These are phyloP conservation scores for Russula griseocarnosa DNA, from an alignment of 768 basidiomycete species.

Conservation along the genomic window DNA sequence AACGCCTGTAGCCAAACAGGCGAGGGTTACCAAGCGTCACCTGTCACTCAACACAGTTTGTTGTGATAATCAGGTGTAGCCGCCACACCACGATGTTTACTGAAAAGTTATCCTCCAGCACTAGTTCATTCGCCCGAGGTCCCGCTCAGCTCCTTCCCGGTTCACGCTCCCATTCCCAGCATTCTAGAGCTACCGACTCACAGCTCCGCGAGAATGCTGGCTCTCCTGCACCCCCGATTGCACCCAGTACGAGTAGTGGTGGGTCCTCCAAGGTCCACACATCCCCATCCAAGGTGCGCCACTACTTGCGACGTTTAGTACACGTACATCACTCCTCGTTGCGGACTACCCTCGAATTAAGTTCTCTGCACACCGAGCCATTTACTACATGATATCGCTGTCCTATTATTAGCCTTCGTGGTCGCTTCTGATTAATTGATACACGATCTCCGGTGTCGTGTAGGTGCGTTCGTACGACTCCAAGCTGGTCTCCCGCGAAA, in stretches of 20 bases:
- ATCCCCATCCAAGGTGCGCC: constrained; percentile 22
- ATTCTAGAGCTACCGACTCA: constrained; percentile 29
- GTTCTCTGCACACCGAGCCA: background rate
- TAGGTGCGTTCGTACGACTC: constrained; percentile 72
- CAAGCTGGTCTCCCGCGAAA: constrained; percentile 76
- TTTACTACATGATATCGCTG: background rate
- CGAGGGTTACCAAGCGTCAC: too few species aligned
- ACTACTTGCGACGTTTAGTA: background rate
- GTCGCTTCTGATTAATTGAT: constrained; percentile 8
- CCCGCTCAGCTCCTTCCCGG: constrained; percentile 28
- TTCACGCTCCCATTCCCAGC: constrained; percentile 27
- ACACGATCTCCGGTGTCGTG: background rate
- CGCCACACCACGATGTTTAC: constrained; percentile 27
- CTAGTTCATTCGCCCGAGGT: constrained; percentile 24
- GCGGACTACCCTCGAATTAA: background rate
- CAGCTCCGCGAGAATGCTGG: constrained; percentile 30
- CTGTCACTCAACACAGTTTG: too few species aligned
- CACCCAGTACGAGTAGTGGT: constrained; percentile 23
- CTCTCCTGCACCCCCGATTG: constrained; percentile 30
- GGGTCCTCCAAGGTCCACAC: constrained; percentile 35
- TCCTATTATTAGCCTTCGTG: background rate
- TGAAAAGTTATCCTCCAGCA: constrained; percentile 30
- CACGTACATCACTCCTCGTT: background rate
- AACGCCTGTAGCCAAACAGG: too few species aligned
- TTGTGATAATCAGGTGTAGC: too few species aligned